Percentiles rank a stretch among this genome's conserved stretches.
Evolutionary conservation across 441 rosid genomes (phyloP).

Genomic region (Lagerstroemia fauriei): DNA sequence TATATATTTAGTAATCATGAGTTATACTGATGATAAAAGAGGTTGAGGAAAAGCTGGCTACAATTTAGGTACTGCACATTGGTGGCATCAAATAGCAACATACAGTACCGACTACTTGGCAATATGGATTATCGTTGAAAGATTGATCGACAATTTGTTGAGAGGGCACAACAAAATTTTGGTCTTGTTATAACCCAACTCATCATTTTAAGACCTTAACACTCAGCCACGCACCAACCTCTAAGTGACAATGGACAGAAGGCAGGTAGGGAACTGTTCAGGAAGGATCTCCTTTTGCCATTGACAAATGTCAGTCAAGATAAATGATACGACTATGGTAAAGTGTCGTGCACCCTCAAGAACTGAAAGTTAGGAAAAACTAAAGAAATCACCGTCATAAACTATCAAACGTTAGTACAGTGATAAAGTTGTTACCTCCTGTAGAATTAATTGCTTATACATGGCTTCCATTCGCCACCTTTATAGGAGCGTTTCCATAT

Average conservation of each 20-base stretch:
- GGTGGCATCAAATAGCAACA: not conserved
- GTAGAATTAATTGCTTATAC: constrained; percentile 60
- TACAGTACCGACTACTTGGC: not conserved
- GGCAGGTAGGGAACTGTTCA: not conserved
- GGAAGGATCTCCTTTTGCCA: not conserved
- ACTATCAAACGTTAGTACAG: not conserved
- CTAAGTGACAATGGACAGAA: not conserved
- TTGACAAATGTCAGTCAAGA: not conserved
- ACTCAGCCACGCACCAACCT: not conserved
- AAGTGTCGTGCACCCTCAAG: not conserved
- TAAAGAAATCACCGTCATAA: not conserved
- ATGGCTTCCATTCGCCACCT: constrained; percentile 79
- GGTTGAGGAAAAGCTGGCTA: not conserved
- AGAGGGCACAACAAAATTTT: not conserved
- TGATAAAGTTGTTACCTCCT: constrained; percentile 59
- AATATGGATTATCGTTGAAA: not conserved
- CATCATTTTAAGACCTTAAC: not conserved
- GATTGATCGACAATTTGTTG: not conserved
- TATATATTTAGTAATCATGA: not conserved
- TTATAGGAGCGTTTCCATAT: constrained; percentile 86
- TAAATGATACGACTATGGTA: not conserved
- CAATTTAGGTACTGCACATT: not conserved
- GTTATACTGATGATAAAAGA: not conserved
- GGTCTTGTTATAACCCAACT: not conserved
- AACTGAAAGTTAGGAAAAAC: not conserved